These are phyloP conservation scores for Dothistroma septosporum DNA, from an alignment of 2,329 filamentous ascomycete species.

Conservation along the genomic window DNA sequence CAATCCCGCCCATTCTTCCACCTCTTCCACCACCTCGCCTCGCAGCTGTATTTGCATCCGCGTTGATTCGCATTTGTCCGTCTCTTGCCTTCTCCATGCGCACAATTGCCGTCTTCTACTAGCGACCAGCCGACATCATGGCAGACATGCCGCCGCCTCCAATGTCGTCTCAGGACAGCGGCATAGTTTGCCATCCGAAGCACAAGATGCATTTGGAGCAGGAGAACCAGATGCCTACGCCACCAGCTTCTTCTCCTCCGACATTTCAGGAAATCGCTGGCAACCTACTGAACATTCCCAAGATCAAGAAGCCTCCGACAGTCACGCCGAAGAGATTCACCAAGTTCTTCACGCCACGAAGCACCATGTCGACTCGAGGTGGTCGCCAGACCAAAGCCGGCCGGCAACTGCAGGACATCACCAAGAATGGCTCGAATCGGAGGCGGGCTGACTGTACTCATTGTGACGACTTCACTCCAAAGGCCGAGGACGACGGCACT, in stretches of 20 bases:
- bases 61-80: background rate
- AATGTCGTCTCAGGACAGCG: constrained; percentile 32
- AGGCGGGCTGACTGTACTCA: constrained; percentile 9
- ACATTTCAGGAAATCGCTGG: constrained; percentile 12
- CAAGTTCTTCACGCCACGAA: constrained; percentile 49
- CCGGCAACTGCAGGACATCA: constrained; percentile 49
- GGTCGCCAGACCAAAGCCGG: constrained; percentile 38
- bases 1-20: constrained; percentile 1
- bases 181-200: constrained; percentile 26
- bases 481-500: constrained; percentile 25
- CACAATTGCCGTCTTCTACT: background rate
- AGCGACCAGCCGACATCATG: constrained; percentile 18
- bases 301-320: constrained; percentile 46
- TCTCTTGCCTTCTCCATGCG: constrained; percentile 6
- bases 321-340: constrained; percentile 51
- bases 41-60: background rate
- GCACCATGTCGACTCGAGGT: constrained; percentile 28
- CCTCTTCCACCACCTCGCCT: background rate
- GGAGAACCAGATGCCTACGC: constrained; percentile 29
- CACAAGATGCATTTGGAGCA: constrained; percentile 27
- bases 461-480: constrained; percentile 16
- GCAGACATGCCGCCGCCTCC: constrained; percentile 27
- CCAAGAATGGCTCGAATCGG: constrained; percentile 44
- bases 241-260: constrained; percentile 26
- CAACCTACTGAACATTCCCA: constrained; percentile 28